Evolutionary conservation across 2,329 filamentous ascomycete genomes (phyloP).

Genomic region (Cordyceps cicadae): DNA sequence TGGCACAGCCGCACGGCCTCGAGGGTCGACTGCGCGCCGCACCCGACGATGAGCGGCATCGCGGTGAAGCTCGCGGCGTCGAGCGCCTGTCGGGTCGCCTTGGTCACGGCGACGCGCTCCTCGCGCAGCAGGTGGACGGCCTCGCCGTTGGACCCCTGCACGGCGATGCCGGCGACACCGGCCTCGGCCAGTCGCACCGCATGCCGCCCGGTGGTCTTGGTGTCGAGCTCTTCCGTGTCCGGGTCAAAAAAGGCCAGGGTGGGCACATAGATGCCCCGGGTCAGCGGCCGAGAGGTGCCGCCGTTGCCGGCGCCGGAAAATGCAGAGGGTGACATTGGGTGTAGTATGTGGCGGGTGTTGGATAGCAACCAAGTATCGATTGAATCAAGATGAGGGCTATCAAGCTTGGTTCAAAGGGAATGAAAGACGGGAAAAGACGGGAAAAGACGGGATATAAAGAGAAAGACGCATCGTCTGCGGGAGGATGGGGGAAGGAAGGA

Average conservation of each 20-base stretch:
- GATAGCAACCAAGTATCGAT: background rate
- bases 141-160: slow-evolving; percentile 76
- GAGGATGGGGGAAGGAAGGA: background rate
- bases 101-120: slow-evolving; percentile 61
- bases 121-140: slow-evolving; percentile 67
- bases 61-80: slow-evolving; percentile 53
- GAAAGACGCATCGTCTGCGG: background rate
- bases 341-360: background rate
- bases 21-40: slow-evolving; percentile 62
- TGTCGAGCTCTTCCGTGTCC: slow-evolving; percentile 58
- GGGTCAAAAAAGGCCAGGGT: slow-evolving; percentile 66
- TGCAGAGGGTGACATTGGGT: slow-evolving; percentile 11
- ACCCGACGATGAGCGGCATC: slow-evolving; percentile 69
- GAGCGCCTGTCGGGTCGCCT: slow-evolving; percentile 60
- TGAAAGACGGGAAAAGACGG: too few relatives aligned
- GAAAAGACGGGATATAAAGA: background rate
- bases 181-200: slow-evolving; percentile 64
- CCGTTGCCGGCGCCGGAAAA: slow-evolving; percentile 13
- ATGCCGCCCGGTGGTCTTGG: slow-evolving; percentile 48
- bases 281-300: slow-evolving; percentile 28
- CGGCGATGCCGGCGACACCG: slow-evolving; percentile 65
- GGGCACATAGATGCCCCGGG: slow-evolving; percentile 60
- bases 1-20: slow-evolving; percentile 63
- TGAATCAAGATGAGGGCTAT: background rate
- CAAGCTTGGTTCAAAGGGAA: background rate